Percentiles rank a stretch among this genome's conserved stretches.
Conservation (phyloP, 2,329 filamentous ascomycete species). For the Colletotrichum gloeosporioides region DNA sequence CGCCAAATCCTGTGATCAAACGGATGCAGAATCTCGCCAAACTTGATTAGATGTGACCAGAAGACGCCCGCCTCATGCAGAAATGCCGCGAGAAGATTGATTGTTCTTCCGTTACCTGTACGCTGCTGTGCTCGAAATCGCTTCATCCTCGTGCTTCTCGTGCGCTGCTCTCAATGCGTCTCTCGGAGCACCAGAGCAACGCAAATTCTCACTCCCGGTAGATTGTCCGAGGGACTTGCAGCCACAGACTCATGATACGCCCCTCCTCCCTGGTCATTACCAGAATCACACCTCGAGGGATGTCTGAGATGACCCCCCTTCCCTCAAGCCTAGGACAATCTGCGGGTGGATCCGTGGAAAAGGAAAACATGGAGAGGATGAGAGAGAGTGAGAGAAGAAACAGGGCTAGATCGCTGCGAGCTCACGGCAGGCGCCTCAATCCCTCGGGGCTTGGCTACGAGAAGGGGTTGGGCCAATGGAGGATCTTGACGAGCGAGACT, state of each 20-base stretch:
- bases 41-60: neutral
- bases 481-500: slow-evolving; percentile 18
- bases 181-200: neutral
- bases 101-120: neutral
- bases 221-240: neutral
- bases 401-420: neutral
- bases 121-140: neutral
- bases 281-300: neutral
- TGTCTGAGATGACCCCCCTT: neutral
- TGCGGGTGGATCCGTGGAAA: slow-evolving; percentile 4
- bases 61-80: neutral
- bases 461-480: slow-evolving; percentile 15
- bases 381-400: slow-evolving; percentile 9
- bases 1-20: neutral
- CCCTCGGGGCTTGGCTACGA: slow-evolving; percentile 13
- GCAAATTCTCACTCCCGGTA: neutral
- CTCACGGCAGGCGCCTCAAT: slow-evolving; percentile 15
- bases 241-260: neutral
- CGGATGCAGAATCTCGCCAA: neutral
- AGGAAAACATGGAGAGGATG: neutral
- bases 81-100: neutral
- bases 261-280: neutral
- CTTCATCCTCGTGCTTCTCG: neutral
- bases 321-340: neutral
- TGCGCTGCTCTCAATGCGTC: neutral